A percentile compares a stretch with the other conserved stretches of the same genome.
These are phyloP conservation scores for Canavalia gladiata DNA, from an alignment of 306 rosid species.

Conservation along the genomic window DNA sequence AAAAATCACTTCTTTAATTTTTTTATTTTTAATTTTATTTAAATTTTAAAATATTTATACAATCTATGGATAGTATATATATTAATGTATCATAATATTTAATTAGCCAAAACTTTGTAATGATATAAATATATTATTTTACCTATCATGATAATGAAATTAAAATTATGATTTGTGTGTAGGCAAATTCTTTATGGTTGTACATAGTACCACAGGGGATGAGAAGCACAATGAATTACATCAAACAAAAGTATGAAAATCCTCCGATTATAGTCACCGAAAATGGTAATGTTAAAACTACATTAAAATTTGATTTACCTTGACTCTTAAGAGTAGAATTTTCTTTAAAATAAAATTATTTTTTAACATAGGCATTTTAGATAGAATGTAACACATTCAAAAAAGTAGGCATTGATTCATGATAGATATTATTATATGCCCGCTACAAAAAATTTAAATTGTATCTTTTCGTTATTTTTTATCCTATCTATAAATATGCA, in stretches of 20 bases:
- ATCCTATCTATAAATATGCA: too few relatives aligned
- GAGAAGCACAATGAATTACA: conserved; percentile 73
- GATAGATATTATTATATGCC: neutral
- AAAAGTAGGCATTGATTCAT: neutral
- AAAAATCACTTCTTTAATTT: too few relatives aligned
- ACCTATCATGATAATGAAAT: neutral
- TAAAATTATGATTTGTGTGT: conserved; percentile 34
- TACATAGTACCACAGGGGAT: conserved; percentile 85
- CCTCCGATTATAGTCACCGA: conserved; percentile 78
- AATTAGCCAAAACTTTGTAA: neutral
- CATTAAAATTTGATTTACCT: neutral
- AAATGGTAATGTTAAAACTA: conserved; percentile 65
- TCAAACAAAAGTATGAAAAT: conserved; percentile 73
- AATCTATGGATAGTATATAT: too few relatives aligned
- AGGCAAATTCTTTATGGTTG: conserved; percentile 89
- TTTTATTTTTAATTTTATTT: too few relatives aligned
- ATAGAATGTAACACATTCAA: neutral
- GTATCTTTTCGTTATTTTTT: too few relatives aligned
- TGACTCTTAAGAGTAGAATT: conserved; percentile 1
- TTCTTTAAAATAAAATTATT: neutral
- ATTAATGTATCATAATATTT: neutral
- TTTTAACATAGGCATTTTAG: neutral
- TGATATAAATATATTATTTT: neutral
- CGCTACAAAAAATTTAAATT: too few relatives aligned
- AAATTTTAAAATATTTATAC: too few relatives aligned